Evolutionary conservation across 1,139 yeast species (phyloP), one percentile per base, ranked within the genome.

Genomic region (Pichia sp.): DNA sequence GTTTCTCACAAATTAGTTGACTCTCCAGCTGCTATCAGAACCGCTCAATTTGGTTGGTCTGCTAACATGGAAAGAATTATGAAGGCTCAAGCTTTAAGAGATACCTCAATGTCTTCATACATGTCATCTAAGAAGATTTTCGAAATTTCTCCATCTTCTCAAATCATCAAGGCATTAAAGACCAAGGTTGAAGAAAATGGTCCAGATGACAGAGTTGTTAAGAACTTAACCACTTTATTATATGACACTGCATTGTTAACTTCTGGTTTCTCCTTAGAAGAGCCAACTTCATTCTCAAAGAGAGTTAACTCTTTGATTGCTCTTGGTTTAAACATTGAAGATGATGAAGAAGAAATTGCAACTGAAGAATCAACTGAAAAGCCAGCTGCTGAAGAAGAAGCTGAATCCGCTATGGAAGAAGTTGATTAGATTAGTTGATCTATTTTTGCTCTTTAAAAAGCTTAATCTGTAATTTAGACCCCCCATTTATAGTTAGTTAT

Each of bases 61-160:
- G 99, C 99, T 64, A 92, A 92, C 79, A 94, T 94, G 98, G 99
- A 92, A 78, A 92, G 98, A 84, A 92, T 92, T 79, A 94, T 92
- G 99, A 92, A 92, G 80, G 98, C 98, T 54, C 99, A 92, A 79
- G 98, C 99, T 62, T 79, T 92, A 64, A 90, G 98, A 77, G 98
- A 92, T 72, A 85, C 95, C 60, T 81, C 95, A 60, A 92, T 94
- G 98, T 88, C 97, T 43, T 81, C 96, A 53, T 92, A 92, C 94
- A 94, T 92, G 99, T 85, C 98, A 41, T 92, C 98, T 49, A 94
- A 94, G 88, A 92, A 92, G 84, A 92, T 94, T 62, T 87, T 92
- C 64, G 99, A 94, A 78, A 88, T 92, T 62, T 92, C 97, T 64
- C 97, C 99, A 73, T 84, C 79, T 70, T 90, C 97, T 58, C 72